Base-by-base conservation (phyloP, 2,329 filamentous ascomycete species). In the Fusarium udum region DNA sequence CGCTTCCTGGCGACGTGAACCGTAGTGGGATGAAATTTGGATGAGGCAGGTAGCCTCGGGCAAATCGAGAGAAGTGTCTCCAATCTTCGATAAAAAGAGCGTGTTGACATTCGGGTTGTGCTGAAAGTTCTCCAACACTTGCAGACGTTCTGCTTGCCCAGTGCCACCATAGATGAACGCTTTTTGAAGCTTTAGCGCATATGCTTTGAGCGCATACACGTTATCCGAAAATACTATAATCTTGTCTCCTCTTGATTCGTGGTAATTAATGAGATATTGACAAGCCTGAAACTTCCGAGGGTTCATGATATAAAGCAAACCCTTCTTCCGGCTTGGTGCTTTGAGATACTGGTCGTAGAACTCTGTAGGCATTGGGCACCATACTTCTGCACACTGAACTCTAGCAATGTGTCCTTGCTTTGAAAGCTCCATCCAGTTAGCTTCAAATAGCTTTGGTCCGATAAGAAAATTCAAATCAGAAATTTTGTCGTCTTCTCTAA, bases 181-280 rank as follows among this genome's bases (percentile, higher is more conserved):
- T 80, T 97, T 98, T 53, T 89, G 89, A 42, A 98, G 86, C 75
- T 95, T 95, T 32, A 90, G 86, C 7, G 96, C 95, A 79, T 98
- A 97, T 45, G 91, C 89, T 75, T 95, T 90, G 36, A 99, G 86
- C 0, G 96, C 95, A 79, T 96, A 98, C 45, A 99, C 94, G 75
- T 98, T 98, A 82, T 99, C 96, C 1, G 95, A 97, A 82, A 98
- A 98, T 48, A 99, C 95, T 72, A 98, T 98, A 76, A 98, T 95
- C 83, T 98, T 98, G 85, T 98, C 96, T 37, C 96, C 95, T 69
- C 96, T 90, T 62, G 91, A 92, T 82, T 98, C 95, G 82, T 99
- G 96, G 79, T 97, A 98, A 81, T 98, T 93, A 80, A 99, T 98
- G n/a, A 99, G 87, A 79, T 96, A 98, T 80, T 99, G 95, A 77